Percentiles rank a stretch among this genome's conserved stretches.
Evolutionary conservation across 345 rosid species (phyloP).

Genomic region (Arabidopsis thaliana): DNA sequence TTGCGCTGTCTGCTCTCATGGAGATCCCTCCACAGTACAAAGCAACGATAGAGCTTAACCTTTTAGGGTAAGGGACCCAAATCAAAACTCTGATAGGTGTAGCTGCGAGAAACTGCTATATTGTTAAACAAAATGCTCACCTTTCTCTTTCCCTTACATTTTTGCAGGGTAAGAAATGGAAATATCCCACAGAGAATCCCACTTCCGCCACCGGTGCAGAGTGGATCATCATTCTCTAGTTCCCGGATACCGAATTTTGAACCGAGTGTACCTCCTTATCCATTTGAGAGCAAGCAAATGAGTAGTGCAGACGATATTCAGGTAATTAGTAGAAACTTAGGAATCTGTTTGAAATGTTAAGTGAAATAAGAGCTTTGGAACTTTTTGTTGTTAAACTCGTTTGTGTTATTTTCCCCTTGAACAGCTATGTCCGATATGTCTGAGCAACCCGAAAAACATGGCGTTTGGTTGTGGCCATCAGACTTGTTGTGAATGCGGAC

Average conservation of each 20-base stretch:
- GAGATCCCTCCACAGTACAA: slow-evolving; percentile 93
- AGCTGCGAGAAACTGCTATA: not conserved
- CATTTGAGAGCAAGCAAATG: slow-evolving; percentile 45
- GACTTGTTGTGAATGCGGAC: slow-evolving; percentile 91
- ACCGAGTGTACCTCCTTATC: slow-evolving; percentile 64
- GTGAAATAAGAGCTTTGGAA: not conserved
- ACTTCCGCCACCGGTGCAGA: slow-evolving; percentile 75
- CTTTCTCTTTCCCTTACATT: slow-evolving; percentile 21
- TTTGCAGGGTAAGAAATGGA: slow-evolving; percentile 60
- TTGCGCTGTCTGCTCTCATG: slow-evolving; percentile 94
- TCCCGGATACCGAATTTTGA: slow-evolving; percentile 53
- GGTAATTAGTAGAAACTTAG: slow-evolving; percentile 46
- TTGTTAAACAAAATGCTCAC: not conserved
- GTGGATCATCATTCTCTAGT: slow-evolving; percentile 49
- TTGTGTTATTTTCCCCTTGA: not conserved
- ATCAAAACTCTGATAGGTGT: not conserved
- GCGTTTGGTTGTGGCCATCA: slow-evolving; percentile 99
- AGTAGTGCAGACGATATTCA: slow-evolving; percentile 61
- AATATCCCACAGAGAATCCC: slow-evolving; percentile 62
- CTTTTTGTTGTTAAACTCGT: not conserved
- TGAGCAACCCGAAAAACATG: slow-evolving; percentile 74
- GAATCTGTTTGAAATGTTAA: slow-evolving; percentile 12
- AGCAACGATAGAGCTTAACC: slow-evolving; percentile 82
- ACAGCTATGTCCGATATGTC: slow-evolving; percentile 91
- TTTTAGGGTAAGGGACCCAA: slow-evolving; percentile 66